Evolutionary conservation across 1,284 basidiomycete genomes (phyloP).

Genomic region (Gymnopus androsaceus): DNA sequence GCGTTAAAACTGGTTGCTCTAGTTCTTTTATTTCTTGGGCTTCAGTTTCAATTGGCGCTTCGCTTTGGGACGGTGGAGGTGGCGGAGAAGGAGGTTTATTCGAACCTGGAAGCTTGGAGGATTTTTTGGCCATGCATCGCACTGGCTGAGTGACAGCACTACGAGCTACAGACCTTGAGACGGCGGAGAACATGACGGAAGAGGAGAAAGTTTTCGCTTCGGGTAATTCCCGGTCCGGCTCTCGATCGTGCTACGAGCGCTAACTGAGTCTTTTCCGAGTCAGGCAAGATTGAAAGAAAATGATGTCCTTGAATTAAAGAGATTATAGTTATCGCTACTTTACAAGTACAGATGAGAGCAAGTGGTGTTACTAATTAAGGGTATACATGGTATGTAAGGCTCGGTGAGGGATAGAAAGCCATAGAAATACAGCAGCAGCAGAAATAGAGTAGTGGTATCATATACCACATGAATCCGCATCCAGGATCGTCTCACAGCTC

Average conservation of each 20-base stretch:
- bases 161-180: slow-evolving; percentile 36
- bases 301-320: too few species aligned
- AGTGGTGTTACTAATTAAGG: too few species aligned
- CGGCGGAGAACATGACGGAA: slow-evolving; percentile 27
- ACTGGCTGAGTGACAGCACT: slow-evolving; percentile 32
- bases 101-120: slow-evolving; percentile 22
- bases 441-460: too few species aligned
- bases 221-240: neutral
- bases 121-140: slow-evolving; percentile 36
- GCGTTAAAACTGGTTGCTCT: slow-evolving; percentile 1
- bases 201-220: slow-evolving; percentile 8
- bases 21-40: neutral
- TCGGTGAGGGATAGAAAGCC: too few species aligned
- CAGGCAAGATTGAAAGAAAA: neutral
- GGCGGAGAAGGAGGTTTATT: slow-evolving; percentile 6
- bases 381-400: too few species aligned
- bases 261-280: neutral
- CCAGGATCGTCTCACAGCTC: neutral
- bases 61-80: slow-evolving; percentile 19
- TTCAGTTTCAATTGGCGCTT: neutral
- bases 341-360: too few species aligned
- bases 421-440: too few species aligned
- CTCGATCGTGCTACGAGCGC: neutral
- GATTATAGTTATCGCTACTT: neutral
- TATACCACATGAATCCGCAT: too few species aligned